Conservation (phyloP, 1,139 yeast genomes). For the Hanseniaspora uvarum region DNA sequence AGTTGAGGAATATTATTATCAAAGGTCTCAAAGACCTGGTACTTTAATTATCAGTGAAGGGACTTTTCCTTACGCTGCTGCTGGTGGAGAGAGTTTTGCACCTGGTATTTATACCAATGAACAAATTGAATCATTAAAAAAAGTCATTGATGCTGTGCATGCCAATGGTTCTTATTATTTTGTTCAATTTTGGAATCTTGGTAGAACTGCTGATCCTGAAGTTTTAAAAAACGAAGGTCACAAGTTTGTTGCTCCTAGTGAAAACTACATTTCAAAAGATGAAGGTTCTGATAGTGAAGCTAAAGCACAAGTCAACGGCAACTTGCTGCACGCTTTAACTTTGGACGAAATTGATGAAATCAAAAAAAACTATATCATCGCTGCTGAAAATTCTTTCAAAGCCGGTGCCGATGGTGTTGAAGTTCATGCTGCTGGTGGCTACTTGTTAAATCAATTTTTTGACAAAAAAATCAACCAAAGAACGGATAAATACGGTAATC, state of each 20-base stretch:
- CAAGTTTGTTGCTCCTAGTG: constrained; percentile 30
- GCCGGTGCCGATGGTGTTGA: constrained; percentile 67
- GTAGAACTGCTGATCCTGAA: background rate
- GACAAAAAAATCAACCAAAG: constrained; percentile 33
- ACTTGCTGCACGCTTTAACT: constrained; percentile 33
- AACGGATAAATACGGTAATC: constrained; percentile 27
- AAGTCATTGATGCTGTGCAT: constrained; percentile 34
- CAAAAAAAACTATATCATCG: constrained; percentile 31
- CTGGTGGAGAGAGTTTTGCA: constrained; percentile 36
- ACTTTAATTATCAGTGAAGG: constrained; percentile 34
- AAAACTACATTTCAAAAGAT: constrained; percentile 28
- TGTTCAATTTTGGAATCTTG: background rate
- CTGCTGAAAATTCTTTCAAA: constrained; percentile 32
- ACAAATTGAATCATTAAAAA: constrained; percentile 45
- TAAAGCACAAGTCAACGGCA: constrained; percentile 29
- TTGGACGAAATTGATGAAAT: constrained; percentile 34
- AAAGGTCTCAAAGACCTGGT: constrained; percentile 33
- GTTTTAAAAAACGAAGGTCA: constrained; percentile 33
- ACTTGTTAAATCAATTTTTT: constrained; percentile 45
- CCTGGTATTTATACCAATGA: constrained; percentile 47
- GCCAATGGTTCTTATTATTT: constrained; percentile 26
- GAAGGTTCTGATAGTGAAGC: constrained; percentile 28
- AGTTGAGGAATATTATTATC: constrained; percentile 31
- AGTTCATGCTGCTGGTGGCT: constrained; percentile 61
- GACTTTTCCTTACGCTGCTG: constrained; percentile 22